A percentile compares a stretch with the other conserved stretches of the same genome.
These are phyloP conservation scores for Scutellaria galericulata DNA, from an alignment of 257 asterid genomes.

Conservation along the genomic window DNA sequence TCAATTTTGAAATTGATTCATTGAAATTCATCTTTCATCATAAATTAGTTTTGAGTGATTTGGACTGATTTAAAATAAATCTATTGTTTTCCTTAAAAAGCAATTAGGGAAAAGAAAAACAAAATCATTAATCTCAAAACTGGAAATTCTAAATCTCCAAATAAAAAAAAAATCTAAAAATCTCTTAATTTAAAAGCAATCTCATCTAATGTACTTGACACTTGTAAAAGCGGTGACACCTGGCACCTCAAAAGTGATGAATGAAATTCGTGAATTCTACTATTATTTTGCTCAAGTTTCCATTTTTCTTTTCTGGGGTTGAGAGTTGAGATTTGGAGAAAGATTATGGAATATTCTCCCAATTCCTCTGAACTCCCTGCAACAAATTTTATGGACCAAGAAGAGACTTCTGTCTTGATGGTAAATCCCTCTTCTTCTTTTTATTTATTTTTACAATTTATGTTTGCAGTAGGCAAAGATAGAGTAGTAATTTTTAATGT, in stretches of 20 bases:
- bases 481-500: too few species aligned
- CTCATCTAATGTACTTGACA: constrained; percentile 22
- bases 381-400: constrained; percentile 36
- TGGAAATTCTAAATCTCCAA: too few species aligned
- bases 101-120: too few species aligned
- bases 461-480: not conserved
- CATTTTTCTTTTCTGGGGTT: not conserved
- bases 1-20: too few species aligned
- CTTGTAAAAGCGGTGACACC: constrained; percentile 48
- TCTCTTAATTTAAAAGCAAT: constrained; percentile 12
- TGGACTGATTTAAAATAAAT: too few species aligned
- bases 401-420: constrained; percentile 45
- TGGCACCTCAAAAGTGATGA: constrained; percentile 29
- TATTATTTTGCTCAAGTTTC: not conserved
- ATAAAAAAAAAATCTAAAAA: not conserved
- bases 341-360: constrained; percentile 20
- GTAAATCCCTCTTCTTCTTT: constrained; percentile 23
- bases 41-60: too few species aligned
- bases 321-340: not conserved
- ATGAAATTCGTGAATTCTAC: not conserved
- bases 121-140: too few species aligned
- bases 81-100: too few species aligned
- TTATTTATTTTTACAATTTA: not conserved
- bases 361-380: constrained; percentile 34
- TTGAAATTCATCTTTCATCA: too few species aligned